Evolutionary conservation across 1,284 basidiomycete genomes (phyloP).

Genomic region (Cutaneotrichosporon spelunceum): DNA sequence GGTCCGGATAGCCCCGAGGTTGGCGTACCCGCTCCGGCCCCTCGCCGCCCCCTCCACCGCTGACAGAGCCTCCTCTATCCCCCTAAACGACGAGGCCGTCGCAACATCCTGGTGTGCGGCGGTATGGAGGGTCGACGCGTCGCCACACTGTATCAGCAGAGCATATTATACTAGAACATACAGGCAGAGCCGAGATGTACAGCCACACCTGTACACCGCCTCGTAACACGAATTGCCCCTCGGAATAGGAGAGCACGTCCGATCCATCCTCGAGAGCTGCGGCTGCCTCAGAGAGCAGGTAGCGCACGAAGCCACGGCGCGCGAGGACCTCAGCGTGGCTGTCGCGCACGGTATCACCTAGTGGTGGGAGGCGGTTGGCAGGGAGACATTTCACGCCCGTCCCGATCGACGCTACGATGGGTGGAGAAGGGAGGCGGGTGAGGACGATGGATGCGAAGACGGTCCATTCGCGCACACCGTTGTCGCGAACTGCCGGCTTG

Average conservation of each 20-base stretch:
- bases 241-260: slow-evolving; percentile 55
- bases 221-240: neutral
- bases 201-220: slow-evolving; percentile 60
- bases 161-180: slow-evolving; percentile 49
- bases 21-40: slow-evolving; percentile 72
- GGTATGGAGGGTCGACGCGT: slow-evolving; percentile 77
- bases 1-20: slow-evolving; percentile 72
- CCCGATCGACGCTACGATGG: slow-evolving; percentile 61
- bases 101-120: slow-evolving; percentile 65
- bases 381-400: slow-evolving; percentile 88
- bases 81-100: slow-evolving; percentile 28
- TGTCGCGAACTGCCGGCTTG: slow-evolving; percentile 45
- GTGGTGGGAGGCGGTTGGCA: slow-evolving; percentile 58
- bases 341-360: slow-evolving; percentile 83
- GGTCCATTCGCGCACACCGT: slow-evolving; percentile 51
- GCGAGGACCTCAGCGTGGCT: slow-evolving; percentile 87
- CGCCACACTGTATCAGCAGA: slow-evolving; percentile 64
- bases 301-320: slow-evolving; percentile 71
- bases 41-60: slow-evolving; percentile 55
- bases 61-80: neutral
- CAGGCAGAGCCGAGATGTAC: slow-evolving; percentile 91
- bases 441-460: slow-evolving; percentile 48
- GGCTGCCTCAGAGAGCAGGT: slow-evolving; percentile 68
- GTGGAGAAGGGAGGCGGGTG: neutral
- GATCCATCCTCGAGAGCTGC: slow-evolving; percentile 36